Evolutionary conservation across 2,329 filamentous ascomycete species (phyloP), one percentile per base, ranked within the genome.

Genomic region (Beauveria pseudobassiana): DNA sequence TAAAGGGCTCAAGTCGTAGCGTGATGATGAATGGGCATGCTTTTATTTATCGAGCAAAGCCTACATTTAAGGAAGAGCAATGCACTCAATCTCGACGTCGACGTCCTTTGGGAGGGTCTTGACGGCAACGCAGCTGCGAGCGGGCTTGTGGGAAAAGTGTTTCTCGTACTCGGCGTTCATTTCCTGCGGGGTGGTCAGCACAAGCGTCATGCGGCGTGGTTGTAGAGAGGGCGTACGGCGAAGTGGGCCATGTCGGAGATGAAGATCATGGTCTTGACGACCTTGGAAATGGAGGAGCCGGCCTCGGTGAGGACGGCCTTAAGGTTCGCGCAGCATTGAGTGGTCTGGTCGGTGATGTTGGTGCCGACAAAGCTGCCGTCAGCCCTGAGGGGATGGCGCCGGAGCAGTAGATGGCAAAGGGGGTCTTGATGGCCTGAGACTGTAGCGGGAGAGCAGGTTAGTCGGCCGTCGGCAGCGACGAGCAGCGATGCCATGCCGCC

Each of bases 201-300:
- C 20, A 20, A 54, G 22, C 40, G 18, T 26, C 10, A 20, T 45
- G 50, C 5, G 48, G 20, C 14, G 24, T 38, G n/a, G 53, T 54
- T 40, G 10, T 24, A 40, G 9, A 22, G 26, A 45, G 34, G 57
- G 72, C 80, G 67, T 71, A 83, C 81, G 55, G 83, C 87, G 72
- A 98, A 98, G 77, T 95, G 82, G 65, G 82, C 84, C 93, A 98
- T 98, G 76, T 96, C 89, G 56, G 89, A 88, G 64, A 98, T 79
- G 82, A 97, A 98, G 72, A 96, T 88, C 73, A 87, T 91, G 69
- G 92, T 89, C 83, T 97, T 96, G 78, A 97, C 90, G 52, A 96
- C 88, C 75, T 87, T 90, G 65, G 84, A 77, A 63, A 98, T 82
- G 58, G 83, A 85, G 24, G 89, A 93, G 59, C 90, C 91, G 26